Conservation (phyloP, 768 basidiomycete species). For the Amanita inopinata region DNA sequence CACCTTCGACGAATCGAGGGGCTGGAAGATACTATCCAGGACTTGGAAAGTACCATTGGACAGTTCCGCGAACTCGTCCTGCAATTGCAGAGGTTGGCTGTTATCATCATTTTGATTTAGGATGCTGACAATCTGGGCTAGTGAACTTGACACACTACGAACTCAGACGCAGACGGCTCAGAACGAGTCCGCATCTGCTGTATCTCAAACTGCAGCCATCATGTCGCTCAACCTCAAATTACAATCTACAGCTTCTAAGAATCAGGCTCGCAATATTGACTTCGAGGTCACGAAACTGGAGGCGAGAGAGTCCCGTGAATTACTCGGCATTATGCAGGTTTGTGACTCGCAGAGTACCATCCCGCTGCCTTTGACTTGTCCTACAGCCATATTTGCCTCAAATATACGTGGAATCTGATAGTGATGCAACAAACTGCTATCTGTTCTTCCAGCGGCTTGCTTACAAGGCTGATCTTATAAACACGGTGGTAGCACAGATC, state of each 20-base stretch:
- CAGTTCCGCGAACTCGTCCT: slow-evolving; percentile 92
- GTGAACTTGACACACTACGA: slow-evolving; percentile 80
- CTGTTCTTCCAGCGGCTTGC: slow-evolving; percentile 89
- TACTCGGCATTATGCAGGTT: slow-evolving; percentile 79
- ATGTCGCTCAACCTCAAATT: slow-evolving; percentile 93
- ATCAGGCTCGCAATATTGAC: slow-evolving; percentile 83
- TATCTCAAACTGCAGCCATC: slow-evolving; percentile 85
- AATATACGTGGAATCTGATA: slow-evolving; percentile 82
- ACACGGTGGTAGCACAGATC: slow-evolving; percentile 68
- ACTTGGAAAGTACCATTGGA: slow-evolving; percentile 78
- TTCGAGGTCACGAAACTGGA: slow-evolving; percentile 82
- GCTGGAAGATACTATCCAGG: slow-evolving; percentile 73
- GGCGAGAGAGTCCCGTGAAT: slow-evolving; percentile 70
- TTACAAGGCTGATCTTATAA: slow-evolving; percentile 81
- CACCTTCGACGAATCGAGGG: slow-evolving; percentile 50
- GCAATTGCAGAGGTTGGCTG: slow-evolving; percentile 62
- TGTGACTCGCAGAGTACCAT: neutral
- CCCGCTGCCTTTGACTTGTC: slow-evolving; percentile 5
- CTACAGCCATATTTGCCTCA: slow-evolving; percentile 83
- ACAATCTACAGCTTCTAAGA: slow-evolving; percentile 85
- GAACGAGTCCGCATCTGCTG: slow-evolving; percentile 71
- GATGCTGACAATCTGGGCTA: slow-evolving; percentile 19
- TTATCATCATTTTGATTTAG: slow-evolving; percentile 3
- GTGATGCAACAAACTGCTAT: slow-evolving; percentile 81
- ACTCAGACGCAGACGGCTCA: slow-evolving; percentile 80